Percentiles rank a stretch among this genome's conserved stretches.
Conservation (phyloP, 768 basidiomycete genomes). For the Atractiella rhizophila region DNA sequence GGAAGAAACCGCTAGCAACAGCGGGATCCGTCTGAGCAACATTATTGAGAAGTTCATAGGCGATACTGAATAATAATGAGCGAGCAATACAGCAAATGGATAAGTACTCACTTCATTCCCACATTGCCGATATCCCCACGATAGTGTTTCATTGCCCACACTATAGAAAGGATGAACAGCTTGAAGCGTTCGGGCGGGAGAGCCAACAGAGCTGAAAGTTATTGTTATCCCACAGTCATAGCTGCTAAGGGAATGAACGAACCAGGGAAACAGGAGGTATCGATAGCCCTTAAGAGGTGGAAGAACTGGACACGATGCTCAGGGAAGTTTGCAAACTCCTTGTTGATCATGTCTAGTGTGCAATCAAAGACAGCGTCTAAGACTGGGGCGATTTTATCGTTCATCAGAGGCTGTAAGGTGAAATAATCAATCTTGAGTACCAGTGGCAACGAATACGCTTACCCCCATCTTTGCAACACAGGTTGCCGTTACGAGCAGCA, state of each 20-base stretch:
- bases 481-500: constrained; percentile 87
- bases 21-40: constrained; percentile 53
- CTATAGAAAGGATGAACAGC: constrained; percentile 87
- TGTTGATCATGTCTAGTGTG: constrained; percentile 97
- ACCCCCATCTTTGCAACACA: constrained; percentile 73
- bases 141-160: constrained; percentile 99
- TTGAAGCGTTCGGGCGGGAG: constrained; percentile 48
- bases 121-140: constrained; percentile 81
- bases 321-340: constrained; percentile 93
- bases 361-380: constrained; percentile 94
- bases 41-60: constrained; percentile 92
- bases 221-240: no score
- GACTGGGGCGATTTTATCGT: constrained; percentile 73
- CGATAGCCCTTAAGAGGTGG: constrained; percentile 76
- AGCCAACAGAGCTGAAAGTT: constrained; percentile 28
- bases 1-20: constrained; percentile 80
- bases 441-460: constrained; percentile 25
- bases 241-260: no score
- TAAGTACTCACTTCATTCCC: constrained; percentile 12
- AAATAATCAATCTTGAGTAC: neutral
- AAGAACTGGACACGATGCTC: constrained; percentile 95
- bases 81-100: no score
- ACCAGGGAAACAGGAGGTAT: constrained; percentile 81
- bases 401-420: no score
- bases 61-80: no score